Conservation (phyloP, 2,329 filamentous ascomycete genomes). For the Daldinia sp. region DNA sequence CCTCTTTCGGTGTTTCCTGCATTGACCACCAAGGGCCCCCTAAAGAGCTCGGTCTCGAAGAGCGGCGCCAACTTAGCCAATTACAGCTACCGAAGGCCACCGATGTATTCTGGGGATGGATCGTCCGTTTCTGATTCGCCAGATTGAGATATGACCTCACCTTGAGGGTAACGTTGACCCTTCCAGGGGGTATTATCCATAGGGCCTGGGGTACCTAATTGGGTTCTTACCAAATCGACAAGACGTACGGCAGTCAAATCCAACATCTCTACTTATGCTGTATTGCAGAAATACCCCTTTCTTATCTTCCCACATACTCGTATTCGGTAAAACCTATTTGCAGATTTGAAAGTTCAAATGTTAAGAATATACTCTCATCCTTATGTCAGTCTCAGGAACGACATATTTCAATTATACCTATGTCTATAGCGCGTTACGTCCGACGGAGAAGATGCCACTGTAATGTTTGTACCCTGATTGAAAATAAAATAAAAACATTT, state of each 20-base stretch:
- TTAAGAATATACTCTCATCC: not conserved
- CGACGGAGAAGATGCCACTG: too few relatives aligned
- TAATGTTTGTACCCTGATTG: too few relatives aligned
- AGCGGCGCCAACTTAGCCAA: slow-evolving; percentile 36
- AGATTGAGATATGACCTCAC: slow-evolving; percentile 34
- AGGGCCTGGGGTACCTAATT: too few relatives aligned
- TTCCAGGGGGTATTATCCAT: not conserved
- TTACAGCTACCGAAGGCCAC: slow-evolving; percentile 19
- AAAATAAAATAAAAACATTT: not conserved
- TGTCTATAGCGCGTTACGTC: too few relatives aligned
- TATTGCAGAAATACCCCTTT: slow-evolving; percentile 18
- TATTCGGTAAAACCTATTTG: slow-evolving; percentile 12
- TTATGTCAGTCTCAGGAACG: not conserved
- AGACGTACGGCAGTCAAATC: slow-evolving; percentile 8
- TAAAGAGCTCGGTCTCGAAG: slow-evolving; percentile 13
- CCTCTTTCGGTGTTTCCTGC: not conserved
- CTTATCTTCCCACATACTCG: slow-evolving; percentile 17
- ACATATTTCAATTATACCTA: too few relatives aligned
- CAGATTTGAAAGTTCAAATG: not conserved
- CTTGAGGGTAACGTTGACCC: slow-evolving; percentile 32
- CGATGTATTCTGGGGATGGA: slow-evolving; percentile 33
- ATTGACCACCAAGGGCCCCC: not conserved
- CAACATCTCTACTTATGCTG: not conserved
- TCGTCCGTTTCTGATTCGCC: slow-evolving; percentile 28
- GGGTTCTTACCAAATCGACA: slow-evolving; percentile 15